Base-by-base conservation (phyloP, 164 flowering plant genomes). In the Vitis labrusca region DNA sequence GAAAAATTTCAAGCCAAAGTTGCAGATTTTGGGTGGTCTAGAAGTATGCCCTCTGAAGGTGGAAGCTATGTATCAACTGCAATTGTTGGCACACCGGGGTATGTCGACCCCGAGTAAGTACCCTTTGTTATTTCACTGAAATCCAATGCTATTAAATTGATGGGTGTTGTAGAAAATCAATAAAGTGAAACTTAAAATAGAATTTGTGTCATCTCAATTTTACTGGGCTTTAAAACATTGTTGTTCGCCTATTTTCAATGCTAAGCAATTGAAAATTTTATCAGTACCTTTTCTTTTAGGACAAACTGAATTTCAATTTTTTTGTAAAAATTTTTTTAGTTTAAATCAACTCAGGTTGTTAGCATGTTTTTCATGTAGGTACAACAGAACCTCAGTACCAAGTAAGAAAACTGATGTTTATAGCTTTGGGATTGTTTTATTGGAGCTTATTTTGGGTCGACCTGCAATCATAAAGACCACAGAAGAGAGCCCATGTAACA, bases 381-480 rank as follows among this genome's bases (percentile, higher is more conserved):
- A 32, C 44, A 32, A 32, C 44, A 32, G 44, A 32, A 32, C 44
- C 44, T 32, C 44, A 32, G 44, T 32, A 32, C 44, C 44, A 32
- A 32, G 44, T 32, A 32, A 84, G 76, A 82, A 81, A 61, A 86
- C 85, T 44, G 89, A 86, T 58, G 84, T 86, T 5, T 86, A 73
- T 56, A 78, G 89, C 67, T 84, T 86, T 54, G 87, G 89, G 12
- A 52, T 86, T n/a, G 86, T 86, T 32, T 73, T 86, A 5, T 61
- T 84, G 59, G 86, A 84, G 76, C 75, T 86, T 14, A 78, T 84
- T 44, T 83, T 86, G 44, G 72, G 84, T 50, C 71, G 56, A 23
- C 74, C 81, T 1, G 82, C 73, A 0, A 68, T 79, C 9, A n/a
- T 53, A 9, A 70, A 55, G 17, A 61, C 49, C 14, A 32, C 57